Evolutionary conservation across 345 rosid species (phyloP), one percentile per base, ranked within the genome.

Genomic region (Toxicodendron radicans): DNA sequence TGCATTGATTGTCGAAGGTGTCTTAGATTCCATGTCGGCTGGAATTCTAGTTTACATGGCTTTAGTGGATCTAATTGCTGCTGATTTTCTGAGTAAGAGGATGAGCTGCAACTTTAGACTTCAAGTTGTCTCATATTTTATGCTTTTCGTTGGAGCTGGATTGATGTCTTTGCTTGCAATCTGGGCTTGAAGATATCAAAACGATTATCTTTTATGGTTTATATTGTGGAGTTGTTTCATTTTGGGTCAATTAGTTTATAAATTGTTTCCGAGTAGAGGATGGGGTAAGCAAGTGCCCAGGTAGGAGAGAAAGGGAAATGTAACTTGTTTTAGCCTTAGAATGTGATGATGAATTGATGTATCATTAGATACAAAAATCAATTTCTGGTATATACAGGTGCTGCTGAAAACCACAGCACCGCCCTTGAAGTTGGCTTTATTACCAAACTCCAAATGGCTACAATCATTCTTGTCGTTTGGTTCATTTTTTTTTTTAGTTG

Each of bases 1-100:
- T 16, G 97, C 97, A 13, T 78, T 96, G 45, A 81, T 82, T 49
- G 82, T 83, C 0, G 98, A 95, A 83, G 99, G 99, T 65, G 76
- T 91, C 53, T 78, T 95, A 8, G 97, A 93, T 76, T 91, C 94
- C 3, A 41, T 91, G 46, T 93, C 97, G 0, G 98, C 98, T 0
- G 99, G 99, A 16, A 92, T 95, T 78, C 84, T 90, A 49, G 89
- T 93, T 5, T 95, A 93, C 81, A 95, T 95, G 99, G 97, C 99
- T 2, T 86, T 93, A 35, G 98, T 89, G 10, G 98, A 93, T 78
- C 85, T 95, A 58, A 89, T 93, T 3, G 99, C 99, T 17, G 98
- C 97, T 0, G 98, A 95, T 80, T 95, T 93, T 70, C 85, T 90
- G 11, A 91, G 97, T 62, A 90, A 89, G 85, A 89, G 88, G 76